These are phyloP conservation scores for Auxenochlorella pyrenoidosa DNA, from an alignment of 139 green algal species.

Conservation along the genomic window DNA sequence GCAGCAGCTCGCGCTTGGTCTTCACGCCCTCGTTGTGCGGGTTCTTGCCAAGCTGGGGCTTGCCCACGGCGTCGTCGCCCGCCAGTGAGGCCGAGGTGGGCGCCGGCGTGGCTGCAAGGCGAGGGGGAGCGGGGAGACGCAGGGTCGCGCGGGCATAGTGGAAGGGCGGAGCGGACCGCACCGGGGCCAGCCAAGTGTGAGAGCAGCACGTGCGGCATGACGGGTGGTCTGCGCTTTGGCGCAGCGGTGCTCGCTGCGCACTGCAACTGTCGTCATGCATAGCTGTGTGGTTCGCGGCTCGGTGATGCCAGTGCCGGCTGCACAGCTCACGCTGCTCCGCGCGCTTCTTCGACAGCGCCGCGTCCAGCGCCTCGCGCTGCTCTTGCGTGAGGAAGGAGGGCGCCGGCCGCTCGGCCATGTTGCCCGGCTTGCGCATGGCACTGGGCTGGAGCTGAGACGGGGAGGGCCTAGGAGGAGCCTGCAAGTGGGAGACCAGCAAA, in stretches of 20 bases:
- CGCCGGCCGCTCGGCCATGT: conserved; percentile 5
- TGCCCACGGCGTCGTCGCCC: neutral
- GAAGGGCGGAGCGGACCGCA: too few species aligned
- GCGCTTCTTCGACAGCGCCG: conserved; percentile 75
- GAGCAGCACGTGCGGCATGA: neutral
- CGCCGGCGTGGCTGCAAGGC: conserved; percentile 7
- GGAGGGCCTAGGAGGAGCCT: neutral
- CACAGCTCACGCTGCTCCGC: conserved; percentile 41
- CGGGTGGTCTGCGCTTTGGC: too few species aligned
- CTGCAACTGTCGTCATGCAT: neutral
- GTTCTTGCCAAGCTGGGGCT: conserved; percentile 49
- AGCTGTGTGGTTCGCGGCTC: too few species aligned
- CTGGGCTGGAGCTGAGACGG: neutral
- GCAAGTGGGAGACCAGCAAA: neutral
- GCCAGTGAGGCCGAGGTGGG: neutral
- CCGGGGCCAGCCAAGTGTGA: too few species aligned
- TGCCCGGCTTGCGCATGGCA: conserved; percentile 36
- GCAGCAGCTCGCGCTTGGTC: conserved; percentile 45
- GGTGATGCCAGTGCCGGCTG: neutral
- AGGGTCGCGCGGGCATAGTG: neutral
- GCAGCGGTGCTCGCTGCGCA: neutral
- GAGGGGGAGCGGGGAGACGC: neutral
- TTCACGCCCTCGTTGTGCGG: conserved; percentile 35
- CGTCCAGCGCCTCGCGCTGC: conserved; percentile 81
- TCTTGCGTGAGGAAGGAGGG: conserved; percentile 79